These are phyloP conservation scores for Pseudonitzschia pungens DNA, from an alignment of 108 stramenopile species.

Conservation along the genomic window DNA sequence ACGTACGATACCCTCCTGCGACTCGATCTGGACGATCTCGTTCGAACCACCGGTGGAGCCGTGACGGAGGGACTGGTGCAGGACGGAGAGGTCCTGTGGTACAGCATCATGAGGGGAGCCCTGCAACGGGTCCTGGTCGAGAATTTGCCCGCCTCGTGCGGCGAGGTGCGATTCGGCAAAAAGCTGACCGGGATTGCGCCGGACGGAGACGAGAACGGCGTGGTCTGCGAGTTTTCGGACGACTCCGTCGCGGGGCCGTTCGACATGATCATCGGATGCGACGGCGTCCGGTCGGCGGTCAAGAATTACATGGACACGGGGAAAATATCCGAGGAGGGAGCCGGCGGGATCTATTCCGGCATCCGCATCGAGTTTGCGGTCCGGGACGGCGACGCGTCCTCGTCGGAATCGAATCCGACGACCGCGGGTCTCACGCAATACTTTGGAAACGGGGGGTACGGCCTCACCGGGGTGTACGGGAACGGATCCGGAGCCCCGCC, in stretches of 20 bases:
- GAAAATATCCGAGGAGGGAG: conserved; percentile 12
- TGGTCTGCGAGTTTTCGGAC: conserved; percentile 58
- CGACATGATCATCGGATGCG: conserved; percentile 82
- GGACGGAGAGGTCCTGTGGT: conserved; percentile 44
- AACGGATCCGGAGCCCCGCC: conserved; percentile 47
- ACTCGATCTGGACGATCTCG: conserved; percentile 46
- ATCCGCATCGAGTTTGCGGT: conserved; percentile 78
- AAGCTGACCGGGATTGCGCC: conserved; percentile 36
- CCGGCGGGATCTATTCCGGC: conserved; percentile 69
- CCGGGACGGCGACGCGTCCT: conserved; percentile 33
- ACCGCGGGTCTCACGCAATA: conserved; percentile 48
- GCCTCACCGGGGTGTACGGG: conserved; percentile 65
- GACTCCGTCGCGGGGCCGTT: conserved; percentile 59
- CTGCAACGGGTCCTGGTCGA: conserved; percentile 65
- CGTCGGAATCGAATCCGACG: conserved; percentile 2
- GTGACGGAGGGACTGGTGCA: conserved; percentile 32
- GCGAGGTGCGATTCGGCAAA: conserved; percentile 51
- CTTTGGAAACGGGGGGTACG: conserved; percentile 79
- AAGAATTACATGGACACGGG: conserved; percentile 65
- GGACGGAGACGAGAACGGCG: conserved; percentile 28
- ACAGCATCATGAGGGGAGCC: conserved; percentile 72
- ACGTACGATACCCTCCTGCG: conserved; percentile 48
- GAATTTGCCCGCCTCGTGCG: conserved; percentile 35
- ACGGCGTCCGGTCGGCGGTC: conserved; percentile 69
- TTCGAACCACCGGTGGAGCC: conserved; percentile 33